phyloP scores from a whole-genome alignment of 495 filamentous ascomycete genomes.

The Penicillium steckii region DNA sequence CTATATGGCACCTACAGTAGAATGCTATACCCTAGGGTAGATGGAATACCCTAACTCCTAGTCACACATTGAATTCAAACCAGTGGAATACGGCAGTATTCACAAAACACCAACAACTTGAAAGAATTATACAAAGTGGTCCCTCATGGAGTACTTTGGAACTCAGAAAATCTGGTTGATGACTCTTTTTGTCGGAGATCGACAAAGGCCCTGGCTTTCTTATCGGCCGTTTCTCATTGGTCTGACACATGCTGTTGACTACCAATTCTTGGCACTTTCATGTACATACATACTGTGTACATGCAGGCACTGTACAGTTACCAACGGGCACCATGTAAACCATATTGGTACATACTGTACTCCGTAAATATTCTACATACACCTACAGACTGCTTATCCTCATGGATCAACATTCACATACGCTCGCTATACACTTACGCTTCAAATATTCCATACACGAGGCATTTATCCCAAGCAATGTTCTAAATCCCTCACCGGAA shows the following conservation, averaged over 20 bases:
- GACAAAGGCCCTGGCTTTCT: constrained; percentile 24
- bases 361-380: not conserved
- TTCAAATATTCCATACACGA: not conserved
- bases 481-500: constrained; percentile 23
- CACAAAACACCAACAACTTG: not conserved
- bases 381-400: constrained; percentile 3
- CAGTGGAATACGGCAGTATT: not conserved
- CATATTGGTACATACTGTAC: not conserved
- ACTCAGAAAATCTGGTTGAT: no score
- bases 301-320: not conserved
- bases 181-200: not conserved
- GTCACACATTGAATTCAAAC: not conserved
- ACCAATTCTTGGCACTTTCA: not conserved
- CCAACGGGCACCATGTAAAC: not conserved
- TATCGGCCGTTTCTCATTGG: constrained; percentile 37
- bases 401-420: not conserved
- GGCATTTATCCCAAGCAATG: constrained; percentile 8
- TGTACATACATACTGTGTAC: no score
- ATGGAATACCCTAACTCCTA: not conserved
- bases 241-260: constrained; percentile 44
- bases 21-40: no score
- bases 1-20: no score
- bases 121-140: not conserved
- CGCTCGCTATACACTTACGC: not conserved
- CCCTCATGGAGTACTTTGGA: no score